phyloP scores from a whole-genome alignment of 371 early-diverging fungal species.

The Amoeboaphelidium protococcarum region DNA sequence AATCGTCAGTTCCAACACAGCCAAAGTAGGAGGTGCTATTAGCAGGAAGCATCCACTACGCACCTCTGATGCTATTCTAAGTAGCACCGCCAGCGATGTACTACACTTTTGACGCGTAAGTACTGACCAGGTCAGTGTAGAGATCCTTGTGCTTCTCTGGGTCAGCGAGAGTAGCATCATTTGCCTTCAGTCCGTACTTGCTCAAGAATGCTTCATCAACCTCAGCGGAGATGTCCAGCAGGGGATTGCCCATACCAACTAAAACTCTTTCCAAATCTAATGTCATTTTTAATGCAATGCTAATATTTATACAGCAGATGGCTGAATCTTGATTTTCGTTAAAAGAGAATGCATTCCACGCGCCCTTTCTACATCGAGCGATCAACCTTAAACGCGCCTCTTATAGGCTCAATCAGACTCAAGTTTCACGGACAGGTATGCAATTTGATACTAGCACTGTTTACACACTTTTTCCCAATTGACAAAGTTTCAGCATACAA shows the following conservation, averaged over 20 bases:
- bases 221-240: conserved; percentile 75
- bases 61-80: conserved; percentile 79
- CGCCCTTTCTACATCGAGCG: too few species aligned
- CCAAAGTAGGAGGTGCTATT: conserved; percentile 70
- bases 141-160: conserved; percentile 47
- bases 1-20: conserved; percentile 59
- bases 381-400: too few species aligned
- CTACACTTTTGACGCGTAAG: conserved; percentile 22
- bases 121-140: conserved; percentile 16
- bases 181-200: conserved; percentile 65
- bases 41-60: conserved; percentile 55
- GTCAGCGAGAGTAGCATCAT: conserved; percentile 80
- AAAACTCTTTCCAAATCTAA: conserved; percentile 11
- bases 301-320: too few species aligned
- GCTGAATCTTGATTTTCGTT: too few species aligned
- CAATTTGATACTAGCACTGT: too few species aligned
- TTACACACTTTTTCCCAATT: too few species aligned
- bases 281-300: not conserved
- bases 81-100: conserved; percentile 88
- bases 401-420: too few species aligned
- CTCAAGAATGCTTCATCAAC: conserved; percentile 37
- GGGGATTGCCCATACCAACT: conserved; percentile 74
- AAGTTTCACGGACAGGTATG: too few species aligned
- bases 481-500: too few species aligned
- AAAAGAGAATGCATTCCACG: too few species aligned